phyloP scores from a whole-genome alignment of 2,329 filamentous ascomycete species.

The Neofusicoccum cordaticola region DNA sequence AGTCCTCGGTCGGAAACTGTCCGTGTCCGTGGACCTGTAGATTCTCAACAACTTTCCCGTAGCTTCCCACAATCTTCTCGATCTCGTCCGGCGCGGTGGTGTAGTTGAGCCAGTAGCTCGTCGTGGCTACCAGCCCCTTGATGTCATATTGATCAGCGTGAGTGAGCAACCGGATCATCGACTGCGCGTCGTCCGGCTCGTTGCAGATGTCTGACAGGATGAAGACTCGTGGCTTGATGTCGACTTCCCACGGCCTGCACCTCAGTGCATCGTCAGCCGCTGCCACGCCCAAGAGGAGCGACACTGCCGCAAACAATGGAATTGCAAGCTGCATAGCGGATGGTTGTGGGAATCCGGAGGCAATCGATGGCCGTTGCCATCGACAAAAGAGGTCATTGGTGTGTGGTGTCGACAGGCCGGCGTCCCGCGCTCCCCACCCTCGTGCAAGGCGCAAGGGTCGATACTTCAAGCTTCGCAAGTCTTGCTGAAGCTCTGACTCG shows the following conservation, averaged over 20 bases:
- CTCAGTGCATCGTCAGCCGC: background rate
- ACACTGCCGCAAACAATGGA: background rate
- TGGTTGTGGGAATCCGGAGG: background rate
- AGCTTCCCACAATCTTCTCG: conserved; percentile 35
- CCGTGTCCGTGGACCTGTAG: conserved; percentile 49
- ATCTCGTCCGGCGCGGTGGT: conserved; percentile 34
- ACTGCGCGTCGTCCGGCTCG: conserved; percentile 40
- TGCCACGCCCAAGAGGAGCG: background rate
- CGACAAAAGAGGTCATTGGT: background rate
- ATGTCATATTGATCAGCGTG: conserved; percentile 40
- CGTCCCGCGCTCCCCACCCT: background rate
- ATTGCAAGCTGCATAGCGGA: background rate
- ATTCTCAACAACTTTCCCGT: conserved; percentile 40
- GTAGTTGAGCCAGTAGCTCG: conserved; percentile 40
- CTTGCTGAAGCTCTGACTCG: background rate
- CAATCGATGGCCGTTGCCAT: background rate
- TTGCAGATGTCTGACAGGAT: conserved; percentile 41
- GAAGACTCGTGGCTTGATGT: conserved; percentile 39
- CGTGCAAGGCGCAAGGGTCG: background rate
- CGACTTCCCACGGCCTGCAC: conserved; percentile 26
- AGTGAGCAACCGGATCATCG: conserved; percentile 36
- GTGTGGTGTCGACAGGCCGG: background rate
- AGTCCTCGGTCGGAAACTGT: conserved; percentile 41
- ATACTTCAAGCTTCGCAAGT: background rate
- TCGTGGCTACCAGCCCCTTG: conserved; percentile 38